Percentiles rank a stretch among this genome's conserved stretches.
These are phyloP conservation scores for Wickerhamiella sergipiensis DNA, from an alignment of 805 yeast species.

Conservation along the genomic window DNA sequence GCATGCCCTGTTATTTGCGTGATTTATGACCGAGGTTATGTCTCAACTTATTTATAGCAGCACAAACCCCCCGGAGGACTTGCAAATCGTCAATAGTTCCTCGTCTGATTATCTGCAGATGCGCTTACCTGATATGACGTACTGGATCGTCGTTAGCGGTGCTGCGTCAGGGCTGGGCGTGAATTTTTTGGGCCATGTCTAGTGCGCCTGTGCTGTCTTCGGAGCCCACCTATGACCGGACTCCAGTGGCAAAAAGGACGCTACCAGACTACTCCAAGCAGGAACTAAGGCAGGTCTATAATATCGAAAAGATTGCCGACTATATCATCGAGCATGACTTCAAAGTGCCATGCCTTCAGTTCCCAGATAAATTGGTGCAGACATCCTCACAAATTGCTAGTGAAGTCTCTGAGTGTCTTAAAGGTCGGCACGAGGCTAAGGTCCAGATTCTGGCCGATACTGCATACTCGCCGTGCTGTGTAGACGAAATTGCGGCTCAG, in stretches of 20 bases:
- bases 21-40: no score
- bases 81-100: no score
- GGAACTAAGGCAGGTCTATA: conserved; percentile 39
- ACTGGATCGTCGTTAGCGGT: not conserved
- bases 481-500: conserved; percentile 93
- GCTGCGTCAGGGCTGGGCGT: not conserved
- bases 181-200: conserved; percentile 4
- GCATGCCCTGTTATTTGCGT: no score
- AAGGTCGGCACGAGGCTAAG: conserved; percentile 15
- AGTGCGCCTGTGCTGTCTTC: conserved; percentile 68
- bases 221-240: conserved; percentile 43
- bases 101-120: no score
- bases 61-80: no score
- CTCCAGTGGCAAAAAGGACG: conserved; percentile 12
- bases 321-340: conserved; percentile 30
- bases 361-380: conserved; percentile 67
- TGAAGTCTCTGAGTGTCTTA: conserved; percentile 20
- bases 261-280: conserved; percentile 18
- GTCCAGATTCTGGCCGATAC: conserved; percentile 90
- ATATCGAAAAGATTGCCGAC: conserved; percentile 34
- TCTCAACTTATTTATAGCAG: no score
- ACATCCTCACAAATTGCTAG: conserved; percentile 64
- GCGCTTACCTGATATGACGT: no score
- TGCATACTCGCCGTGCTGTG: conserved; percentile 88
- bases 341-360: conserved; percentile 63